Conservation (phyloP, 2,329 filamentous ascomycete species). For the Aquanectria penicillioides region DNA sequence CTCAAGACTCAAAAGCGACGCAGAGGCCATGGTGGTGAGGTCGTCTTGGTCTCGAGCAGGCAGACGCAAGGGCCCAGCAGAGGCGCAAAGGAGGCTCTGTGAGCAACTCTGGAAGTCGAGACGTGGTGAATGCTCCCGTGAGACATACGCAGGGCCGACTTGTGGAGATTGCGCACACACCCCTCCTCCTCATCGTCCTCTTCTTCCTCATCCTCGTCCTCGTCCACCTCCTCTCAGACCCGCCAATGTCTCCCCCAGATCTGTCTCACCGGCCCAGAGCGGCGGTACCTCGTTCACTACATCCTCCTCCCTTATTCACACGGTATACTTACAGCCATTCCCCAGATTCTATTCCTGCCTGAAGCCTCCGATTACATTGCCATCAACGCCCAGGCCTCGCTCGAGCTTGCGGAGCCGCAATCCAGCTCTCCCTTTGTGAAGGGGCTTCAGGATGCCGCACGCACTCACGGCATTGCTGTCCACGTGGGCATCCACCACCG, state of each 20-base stretch:
- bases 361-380: slow-evolving; percentile 93
- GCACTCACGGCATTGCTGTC: slow-evolving; percentile 71
- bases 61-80: not conserved
- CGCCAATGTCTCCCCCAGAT: not conserved
- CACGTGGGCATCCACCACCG: slow-evolving; percentile 91
- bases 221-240: too few species aligned
- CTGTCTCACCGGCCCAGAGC: slow-evolving; percentile 14
- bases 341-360: slow-evolving; percentile 84
- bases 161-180: slow-evolving; percentile 23
- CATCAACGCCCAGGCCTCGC: slow-evolving; percentile 71
- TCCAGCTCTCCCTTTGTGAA: slow-evolving; percentile 76
- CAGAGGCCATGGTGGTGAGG: not conserved
- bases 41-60: not conserved
- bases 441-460: slow-evolving; percentile 77
- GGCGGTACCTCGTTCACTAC: slow-evolving; percentile 25
- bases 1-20: not conserved
- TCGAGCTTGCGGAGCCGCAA: slow-evolving; percentile 76
- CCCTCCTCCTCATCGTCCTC: not conserved
- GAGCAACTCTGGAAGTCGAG: slow-evolving; percentile 11
- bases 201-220: not conserved
- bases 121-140: slow-evolving; percentile 26
- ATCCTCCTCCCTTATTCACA: slow-evolving; percentile 24
- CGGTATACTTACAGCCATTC: slow-evolving; percentile 33
- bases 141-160: slow-evolving; percentile 33
- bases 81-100: not conserved